Conservation (phyloP, 202 grass and related monocot species). For the Carex sylvatica region DNA sequence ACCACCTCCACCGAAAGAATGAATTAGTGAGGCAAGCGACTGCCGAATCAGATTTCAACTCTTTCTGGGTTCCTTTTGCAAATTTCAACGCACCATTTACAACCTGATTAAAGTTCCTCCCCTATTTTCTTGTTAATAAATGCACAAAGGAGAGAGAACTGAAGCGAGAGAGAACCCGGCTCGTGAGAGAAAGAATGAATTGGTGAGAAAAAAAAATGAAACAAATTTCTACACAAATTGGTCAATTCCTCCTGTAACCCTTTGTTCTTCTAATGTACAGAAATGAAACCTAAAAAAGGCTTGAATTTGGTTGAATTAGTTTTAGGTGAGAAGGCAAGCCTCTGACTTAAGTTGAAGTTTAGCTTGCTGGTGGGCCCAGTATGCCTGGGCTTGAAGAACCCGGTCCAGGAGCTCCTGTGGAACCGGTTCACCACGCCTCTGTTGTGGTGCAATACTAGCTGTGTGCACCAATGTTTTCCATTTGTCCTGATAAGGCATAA, state of each 20-base stretch:
- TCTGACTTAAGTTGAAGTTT: slow-evolving; percentile 89
- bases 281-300: slow-evolving; percentile 31
- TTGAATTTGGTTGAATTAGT: slow-evolving; percentile 46
- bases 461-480: slow-evolving; percentile 99
- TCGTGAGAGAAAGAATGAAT: slow-evolving; percentile 47
- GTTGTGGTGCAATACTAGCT: slow-evolving; percentile 93
- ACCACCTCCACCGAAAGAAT: slow-evolving; percentile 69
- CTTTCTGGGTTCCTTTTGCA: slow-evolving; percentile 40
- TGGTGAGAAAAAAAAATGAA: slow-evolving; percentile 48
- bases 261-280: slow-evolving; percentile 45
- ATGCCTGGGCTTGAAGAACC: slow-evolving; percentile 76
- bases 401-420: slow-evolving; percentile 92
- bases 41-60: slow-evolving; percentile 43
- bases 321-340: slow-evolving; percentile 58
- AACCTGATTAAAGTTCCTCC: slow-evolving; percentile 68
- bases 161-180: slow-evolving; percentile 24
- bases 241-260: slow-evolving; percentile 80
- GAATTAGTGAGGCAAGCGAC: slow-evolving; percentile 58
- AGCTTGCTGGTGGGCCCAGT: slow-evolving; percentile 96
- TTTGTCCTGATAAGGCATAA: slow-evolving; percentile 67
- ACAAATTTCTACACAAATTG: slow-evolving; percentile 88
- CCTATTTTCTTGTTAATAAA: slow-evolving; percentile 57
- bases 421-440: slow-evolving; percentile 90
- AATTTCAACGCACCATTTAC: slow-evolving; percentile 56
- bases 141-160: slow-evolving; percentile 76